phyloP scores from a whole-genome alignment of 345 rosid genomes.

The Eucalyptus decipiens region DNA sequence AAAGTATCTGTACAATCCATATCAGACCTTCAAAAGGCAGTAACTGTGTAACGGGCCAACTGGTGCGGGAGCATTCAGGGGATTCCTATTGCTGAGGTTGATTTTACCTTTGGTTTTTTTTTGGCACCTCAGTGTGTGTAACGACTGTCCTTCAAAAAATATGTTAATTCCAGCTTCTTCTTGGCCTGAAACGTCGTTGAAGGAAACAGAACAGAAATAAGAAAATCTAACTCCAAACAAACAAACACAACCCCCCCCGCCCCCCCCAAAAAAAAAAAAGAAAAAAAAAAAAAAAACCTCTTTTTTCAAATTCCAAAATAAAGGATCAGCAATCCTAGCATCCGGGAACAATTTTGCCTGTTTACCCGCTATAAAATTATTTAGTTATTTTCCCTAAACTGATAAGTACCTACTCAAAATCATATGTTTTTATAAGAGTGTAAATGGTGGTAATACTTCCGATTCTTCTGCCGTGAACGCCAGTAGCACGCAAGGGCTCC shows the following conservation, averaged over 20 bases:
- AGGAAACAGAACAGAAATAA: slow-evolving; percentile 19
- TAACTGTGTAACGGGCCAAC: not conserved
- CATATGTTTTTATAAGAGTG: slow-evolving; percentile 81
- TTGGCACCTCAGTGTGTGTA: not conserved
- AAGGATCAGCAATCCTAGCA: not conserved
- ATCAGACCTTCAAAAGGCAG: not conserved
- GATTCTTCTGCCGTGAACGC: slow-evolving; percentile 91
- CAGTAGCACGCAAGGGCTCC: slow-evolving; percentile 98
- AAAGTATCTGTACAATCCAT: not conserved
- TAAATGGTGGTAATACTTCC: slow-evolving; percentile 83
- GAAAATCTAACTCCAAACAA: slow-evolving; percentile 9
- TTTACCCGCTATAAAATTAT: not conserved
- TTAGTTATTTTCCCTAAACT: slow-evolving; percentile 7
- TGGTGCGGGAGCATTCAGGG: not conserved
- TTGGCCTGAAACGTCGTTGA: slow-evolving; percentile 60
- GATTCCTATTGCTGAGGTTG: not conserved
- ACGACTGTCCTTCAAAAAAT: not conserved
- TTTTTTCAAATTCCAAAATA: not conserved
- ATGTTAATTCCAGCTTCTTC: slow-evolving; percentile 57
- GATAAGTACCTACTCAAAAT: slow-evolving; percentile 24
- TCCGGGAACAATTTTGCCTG: not conserved
- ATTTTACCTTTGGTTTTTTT: not conserved
- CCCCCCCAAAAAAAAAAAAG: not conserved
- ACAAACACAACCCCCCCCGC: not conserved
- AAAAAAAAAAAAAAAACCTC: too few relatives aligned